phyloP scores from a whole-genome alignment of 2,329 filamentous ascomycete species.

The Aspergillus glaucus region DNA sequence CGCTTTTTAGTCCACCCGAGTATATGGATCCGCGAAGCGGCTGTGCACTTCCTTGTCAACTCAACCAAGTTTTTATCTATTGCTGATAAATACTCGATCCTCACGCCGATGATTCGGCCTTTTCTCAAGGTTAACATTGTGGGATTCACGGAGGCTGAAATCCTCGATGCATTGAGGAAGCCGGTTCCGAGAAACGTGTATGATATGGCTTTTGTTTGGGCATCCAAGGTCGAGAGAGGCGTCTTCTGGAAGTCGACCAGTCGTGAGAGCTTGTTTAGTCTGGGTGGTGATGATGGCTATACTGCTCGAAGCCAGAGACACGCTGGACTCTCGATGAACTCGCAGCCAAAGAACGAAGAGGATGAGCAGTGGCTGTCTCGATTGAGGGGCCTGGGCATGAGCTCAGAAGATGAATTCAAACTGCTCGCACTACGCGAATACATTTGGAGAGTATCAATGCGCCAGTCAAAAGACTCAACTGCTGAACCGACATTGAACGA shows the following conservation, averaged over 20 bases:
- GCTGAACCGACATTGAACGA: slow-evolving; percentile 52
- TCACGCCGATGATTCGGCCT: slow-evolving; percentile 71
- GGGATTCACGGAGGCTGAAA: slow-evolving; percentile 62
- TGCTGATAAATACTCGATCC: slow-evolving; percentile 76
- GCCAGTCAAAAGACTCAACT: slow-evolving; percentile 53
- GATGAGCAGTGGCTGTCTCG: slow-evolving; percentile 90
- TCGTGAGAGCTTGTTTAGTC: slow-evolving; percentile 63
- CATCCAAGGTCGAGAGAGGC: slow-evolving; percentile 69
- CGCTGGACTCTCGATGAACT: slow-evolving; percentile 45
- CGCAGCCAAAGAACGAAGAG: slow-evolving; percentile 73
- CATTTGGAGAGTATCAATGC: slow-evolving; percentile 76
- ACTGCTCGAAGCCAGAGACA: slow-evolving; percentile 50
- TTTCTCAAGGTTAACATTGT: slow-evolving; percentile 71
- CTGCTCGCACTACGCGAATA: slow-evolving; percentile 80
- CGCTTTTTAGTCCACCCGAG: slow-evolving; percentile 93
- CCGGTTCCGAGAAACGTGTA: slow-evolving; percentile 74
- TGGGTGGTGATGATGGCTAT: slow-evolving; percentile 53
- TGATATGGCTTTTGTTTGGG: slow-evolving; percentile 83
- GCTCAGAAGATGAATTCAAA: slow-evolving; percentile 80
- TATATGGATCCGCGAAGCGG: slow-evolving; percentile 87
- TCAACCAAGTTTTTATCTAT: slow-evolving; percentile 67
- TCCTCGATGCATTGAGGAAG: slow-evolving; percentile 77
- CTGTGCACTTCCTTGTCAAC: slow-evolving; percentile 73
- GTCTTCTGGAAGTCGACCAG: slow-evolving; percentile 79
- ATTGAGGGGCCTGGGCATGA: slow-evolving; percentile 76